Evolutionary conservation across 257 asterid species (phyloP).

Genomic region (Pogostemon cablin): DNA sequence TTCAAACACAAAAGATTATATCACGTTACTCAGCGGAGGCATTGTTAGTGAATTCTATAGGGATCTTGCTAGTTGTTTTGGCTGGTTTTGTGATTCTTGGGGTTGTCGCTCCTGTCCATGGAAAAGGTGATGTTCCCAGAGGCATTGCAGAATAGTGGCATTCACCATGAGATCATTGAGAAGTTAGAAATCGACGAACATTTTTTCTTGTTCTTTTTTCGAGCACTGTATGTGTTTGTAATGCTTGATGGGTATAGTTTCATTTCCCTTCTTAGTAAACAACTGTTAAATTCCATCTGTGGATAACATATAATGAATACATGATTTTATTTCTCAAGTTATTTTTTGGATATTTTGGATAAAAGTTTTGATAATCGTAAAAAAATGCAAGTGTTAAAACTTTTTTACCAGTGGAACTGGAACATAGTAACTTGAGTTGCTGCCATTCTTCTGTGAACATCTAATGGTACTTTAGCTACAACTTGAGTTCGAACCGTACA

Average conservation of each 20-base stretch:
- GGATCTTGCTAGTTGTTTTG: conserved; percentile 65
- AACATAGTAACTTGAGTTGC: no score
- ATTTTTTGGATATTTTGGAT: no score
- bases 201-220: neutral
- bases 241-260: neutral
- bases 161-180: no score
- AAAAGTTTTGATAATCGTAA: no score
- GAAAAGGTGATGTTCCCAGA: conserved; percentile 47
- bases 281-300: neutral
- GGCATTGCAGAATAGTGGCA: conserved; percentile 32
- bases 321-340: no score
- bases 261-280: neutral
- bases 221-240: neutral
- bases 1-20: conserved; percentile 64
- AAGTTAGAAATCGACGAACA: no score
- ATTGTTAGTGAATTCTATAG: conserved; percentile 69
- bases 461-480: no score
- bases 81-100: conserved; percentile 90
- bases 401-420: no score
- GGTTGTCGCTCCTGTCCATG: conserved; percentile 63
- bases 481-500: no score
- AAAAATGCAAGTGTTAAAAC: no score
- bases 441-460: no score
- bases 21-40: conserved; percentile 87
- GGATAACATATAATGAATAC: neutral